Evolutionary conservation across 1,284 basidiomycete genomes (phyloP).

Genomic region (Irpex lacteus): DNA sequence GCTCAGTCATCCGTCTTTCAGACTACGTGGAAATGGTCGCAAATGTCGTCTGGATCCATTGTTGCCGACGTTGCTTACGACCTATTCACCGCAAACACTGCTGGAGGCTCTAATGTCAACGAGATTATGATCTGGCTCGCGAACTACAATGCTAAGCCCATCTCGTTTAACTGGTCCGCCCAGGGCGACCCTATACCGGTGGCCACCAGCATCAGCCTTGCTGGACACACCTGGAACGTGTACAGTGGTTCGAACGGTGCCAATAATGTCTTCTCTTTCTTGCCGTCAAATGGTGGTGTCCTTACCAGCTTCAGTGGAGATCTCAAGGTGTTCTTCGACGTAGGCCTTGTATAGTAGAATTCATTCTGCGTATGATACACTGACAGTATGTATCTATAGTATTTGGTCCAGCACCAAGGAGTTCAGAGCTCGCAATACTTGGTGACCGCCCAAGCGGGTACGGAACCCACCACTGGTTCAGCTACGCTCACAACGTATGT

Average conservation of each 20-base stretch:
- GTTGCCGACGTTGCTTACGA: constrained; percentile 62
- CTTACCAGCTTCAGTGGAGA: not conserved
- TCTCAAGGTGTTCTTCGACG: too few species aligned
- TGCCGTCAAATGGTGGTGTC: not conserved
- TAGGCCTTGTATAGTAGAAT: not conserved
- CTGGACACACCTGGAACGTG: constrained; percentile 55
- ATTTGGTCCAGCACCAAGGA: constrained; percentile 45
- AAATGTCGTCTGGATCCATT: constrained; percentile 27
- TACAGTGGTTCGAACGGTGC: constrained; percentile 29
- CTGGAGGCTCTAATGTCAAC: constrained; percentile 49
- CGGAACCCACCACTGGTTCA: constrained; percentile 53
- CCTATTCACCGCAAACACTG: constrained; percentile 52
- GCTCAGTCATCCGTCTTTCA: constrained; percentile 19
- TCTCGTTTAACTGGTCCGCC: constrained; percentile 46
- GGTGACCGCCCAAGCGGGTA: constrained; percentile 52
- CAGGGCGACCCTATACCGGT: constrained; percentile 46
- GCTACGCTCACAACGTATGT: constrained; percentile 53
- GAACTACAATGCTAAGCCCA: constrained; percentile 55
- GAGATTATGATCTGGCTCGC: constrained; percentile 73
- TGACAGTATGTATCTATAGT: constrained; percentile 31
- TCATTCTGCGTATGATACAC: not conserved
- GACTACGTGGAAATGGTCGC: constrained; percentile 44
- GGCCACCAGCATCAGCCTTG: constrained; percentile 42
- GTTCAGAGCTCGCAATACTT: constrained; percentile 48
- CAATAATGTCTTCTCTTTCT: not conserved